Evolutionary conservation across 2,329 filamentous ascomycete genomes (phyloP), one percentile per base, ranked within the genome.

Genomic region (Kalmusia sp.): DNA sequence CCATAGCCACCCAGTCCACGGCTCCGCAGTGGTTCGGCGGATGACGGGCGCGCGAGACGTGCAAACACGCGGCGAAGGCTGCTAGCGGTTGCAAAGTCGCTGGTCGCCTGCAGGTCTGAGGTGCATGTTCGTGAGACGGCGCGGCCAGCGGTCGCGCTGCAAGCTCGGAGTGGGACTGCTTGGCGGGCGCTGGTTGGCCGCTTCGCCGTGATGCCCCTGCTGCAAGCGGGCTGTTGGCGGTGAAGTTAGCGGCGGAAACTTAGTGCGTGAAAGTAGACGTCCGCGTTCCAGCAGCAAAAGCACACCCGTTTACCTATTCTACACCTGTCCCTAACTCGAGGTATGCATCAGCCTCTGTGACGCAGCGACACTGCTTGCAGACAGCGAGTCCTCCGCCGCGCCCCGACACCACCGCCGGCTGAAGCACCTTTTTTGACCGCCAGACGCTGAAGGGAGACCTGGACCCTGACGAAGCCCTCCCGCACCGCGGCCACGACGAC

Each of bases 291-390:
- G 15, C 52, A 44, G 15, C 54, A 51, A 25, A 24, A 31, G 25
- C 22, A 61, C 49, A 46, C 31, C 47, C 50, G 21, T 41, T 37
- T 12, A 51, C 45, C 44, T 33, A 24, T 21, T 28, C 48, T 19
- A 38, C 38, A 49, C 37, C 27, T n/a, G 7, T 7, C 40, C 30
- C 30, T 43, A 37, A 15, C 38, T 27, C 27, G 44, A 52, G 58
- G 56, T 54, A 72, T 72, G 69, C 63, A 49, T 56, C 57, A 51
- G 58, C 57, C 57, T 52, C 66, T 66, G 65, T 70, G 63, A 69
- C 59, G 59, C 63, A 59, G 64, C 61, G 63, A 61, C 52, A 58
- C 39, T 58, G 56, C 52, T 57, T 55, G 65, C 65, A 59, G 55
- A 60, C 46, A 30, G 52, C 51, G 35, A 51, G 28, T 39, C 28